phyloP scores from a whole-genome alignment of 345 rosid genomes.

The Sonneratia caseolaris region DNA sequence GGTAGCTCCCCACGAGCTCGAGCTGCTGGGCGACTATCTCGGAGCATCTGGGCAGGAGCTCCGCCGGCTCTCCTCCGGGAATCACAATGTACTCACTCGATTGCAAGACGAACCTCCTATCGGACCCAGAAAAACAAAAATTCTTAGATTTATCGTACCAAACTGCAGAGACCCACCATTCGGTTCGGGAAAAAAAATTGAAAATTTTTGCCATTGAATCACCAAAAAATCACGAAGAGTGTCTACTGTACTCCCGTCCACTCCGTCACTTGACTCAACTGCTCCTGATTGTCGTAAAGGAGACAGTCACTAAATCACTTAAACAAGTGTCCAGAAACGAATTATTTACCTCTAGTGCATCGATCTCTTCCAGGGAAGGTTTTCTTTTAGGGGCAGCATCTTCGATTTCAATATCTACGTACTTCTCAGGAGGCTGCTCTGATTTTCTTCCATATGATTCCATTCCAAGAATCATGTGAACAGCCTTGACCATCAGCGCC shows the following conservation, averaged over 20 bases:
- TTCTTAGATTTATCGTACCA: neutral
- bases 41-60: constrained; percentile 84
- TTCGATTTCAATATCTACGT: constrained; percentile 60
- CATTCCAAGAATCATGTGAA: constrained; percentile 74
- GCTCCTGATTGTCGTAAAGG: neutral
- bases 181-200: neutral
- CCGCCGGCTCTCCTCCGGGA: constrained; percentile 92
- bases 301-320: neutral
- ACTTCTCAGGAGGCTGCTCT: constrained; percentile 24
- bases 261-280: neutral
- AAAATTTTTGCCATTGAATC: neutral
- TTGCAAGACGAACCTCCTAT: constrained; percentile 87
- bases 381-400: constrained; percentile 81
- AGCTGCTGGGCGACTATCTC: constrained; percentile 79
- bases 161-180: neutral
- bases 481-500: constrained; percentile 97
- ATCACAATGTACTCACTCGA: constrained; percentile 91
- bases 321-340: constrained; percentile 1
- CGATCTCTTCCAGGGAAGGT: constrained; percentile 91
- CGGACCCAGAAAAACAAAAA: constrained; percentile 6
- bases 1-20: constrained; percentile 88
- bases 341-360: constrained; percentile 78
- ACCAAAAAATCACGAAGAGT: neutral
- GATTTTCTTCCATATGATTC: constrained; percentile 44
- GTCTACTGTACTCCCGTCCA: no score